phyloP scores from a whole-genome alignment of 2,329 filamentous ascomycete species.

The Dichotomopilus funicola region DNA sequence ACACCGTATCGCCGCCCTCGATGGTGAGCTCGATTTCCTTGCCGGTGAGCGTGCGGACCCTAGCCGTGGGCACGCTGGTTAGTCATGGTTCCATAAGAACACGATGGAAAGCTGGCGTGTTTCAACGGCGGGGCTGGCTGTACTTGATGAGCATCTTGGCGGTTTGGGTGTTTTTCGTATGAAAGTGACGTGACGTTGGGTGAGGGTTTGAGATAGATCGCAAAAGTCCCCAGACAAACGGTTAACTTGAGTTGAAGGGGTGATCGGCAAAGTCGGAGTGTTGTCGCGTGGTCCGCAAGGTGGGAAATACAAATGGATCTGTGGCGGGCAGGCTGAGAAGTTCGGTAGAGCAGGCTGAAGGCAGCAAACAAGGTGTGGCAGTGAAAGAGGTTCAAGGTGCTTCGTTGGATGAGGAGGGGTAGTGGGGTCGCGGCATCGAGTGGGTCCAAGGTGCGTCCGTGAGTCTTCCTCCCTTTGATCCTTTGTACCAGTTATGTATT shows the following conservation, averaged over 20 bases:
- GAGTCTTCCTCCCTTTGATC: too few relatives aligned
- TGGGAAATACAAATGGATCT: too few relatives aligned
- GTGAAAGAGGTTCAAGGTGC: background rate
- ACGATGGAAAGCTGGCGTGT: background rate
- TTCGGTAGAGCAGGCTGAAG: background rate
- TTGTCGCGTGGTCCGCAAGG: background rate
- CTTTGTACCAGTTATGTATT: too few relatives aligned
- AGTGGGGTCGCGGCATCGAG: constrained; percentile 6
- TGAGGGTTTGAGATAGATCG: too few relatives aligned
- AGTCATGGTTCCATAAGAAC: background rate
- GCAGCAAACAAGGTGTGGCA: background rate
- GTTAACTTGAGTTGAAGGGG: too few relatives aligned
- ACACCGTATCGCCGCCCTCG: constrained; percentile 85
- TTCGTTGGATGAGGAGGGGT: constrained; percentile 1
- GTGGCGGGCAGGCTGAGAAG: too few relatives aligned
- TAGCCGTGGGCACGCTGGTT: constrained; percentile 32
- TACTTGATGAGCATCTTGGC: constrained; percentile 48
- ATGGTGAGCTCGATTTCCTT: constrained; percentile 99
- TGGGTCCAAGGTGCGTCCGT: too few relatives aligned
- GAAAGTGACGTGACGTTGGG: too few relatives aligned
- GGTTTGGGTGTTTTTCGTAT: background rate
- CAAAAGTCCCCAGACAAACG: too few relatives aligned
- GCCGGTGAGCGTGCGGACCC: constrained; percentile 93
- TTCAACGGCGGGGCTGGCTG: constrained; percentile 11
- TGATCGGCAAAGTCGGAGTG: background rate